Conservation (phyloP, 1,284 basidiomycete genomes). For the Tilletia indica region DNA sequence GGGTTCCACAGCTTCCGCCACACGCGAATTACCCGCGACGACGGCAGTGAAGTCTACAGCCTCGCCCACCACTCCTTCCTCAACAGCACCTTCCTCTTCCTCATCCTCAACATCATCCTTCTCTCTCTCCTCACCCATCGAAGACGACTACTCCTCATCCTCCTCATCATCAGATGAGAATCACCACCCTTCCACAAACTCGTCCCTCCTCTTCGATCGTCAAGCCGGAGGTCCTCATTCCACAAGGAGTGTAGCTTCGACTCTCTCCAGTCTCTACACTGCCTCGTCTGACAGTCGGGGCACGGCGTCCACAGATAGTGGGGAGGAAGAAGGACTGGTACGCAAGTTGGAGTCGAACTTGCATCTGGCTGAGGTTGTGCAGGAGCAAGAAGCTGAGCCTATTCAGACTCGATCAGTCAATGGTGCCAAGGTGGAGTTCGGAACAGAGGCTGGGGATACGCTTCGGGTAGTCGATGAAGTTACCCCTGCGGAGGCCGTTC, state of each 20-base stretch:
- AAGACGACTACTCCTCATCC: not conserved
- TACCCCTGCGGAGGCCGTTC: not conserved
- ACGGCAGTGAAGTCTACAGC: not conserved
- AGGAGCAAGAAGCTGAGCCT: too few relatives aligned
- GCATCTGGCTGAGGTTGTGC: too few relatives aligned
- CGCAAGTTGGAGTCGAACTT: too few relatives aligned
- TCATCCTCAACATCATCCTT: constrained; percentile 11
- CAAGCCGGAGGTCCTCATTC: not conserved
- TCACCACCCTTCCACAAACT: not conserved
- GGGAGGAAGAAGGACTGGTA: too few relatives aligned
- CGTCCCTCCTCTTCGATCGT: not conserved
- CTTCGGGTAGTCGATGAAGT: not conserved
- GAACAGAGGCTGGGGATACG: not conserved
- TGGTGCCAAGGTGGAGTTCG: too few relatives aligned
- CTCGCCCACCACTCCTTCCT: not conserved
- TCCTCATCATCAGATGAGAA: not conserved
- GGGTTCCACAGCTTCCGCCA: not conserved
- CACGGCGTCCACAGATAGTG: too few relatives aligned
- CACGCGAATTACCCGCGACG: not conserved
- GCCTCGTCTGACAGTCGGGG: not conserved
- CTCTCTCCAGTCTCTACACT: not conserved
- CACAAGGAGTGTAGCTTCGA: not conserved
- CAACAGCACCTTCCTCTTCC: not conserved
- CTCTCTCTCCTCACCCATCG: constrained; percentile 9
- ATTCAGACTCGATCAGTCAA: too few relatives aligned